Evolutionary conservation across 345 rosid genomes (phyloP), one percentile per base, ranked within the genome.

Genomic region (Lenwebbia sp.): DNA sequence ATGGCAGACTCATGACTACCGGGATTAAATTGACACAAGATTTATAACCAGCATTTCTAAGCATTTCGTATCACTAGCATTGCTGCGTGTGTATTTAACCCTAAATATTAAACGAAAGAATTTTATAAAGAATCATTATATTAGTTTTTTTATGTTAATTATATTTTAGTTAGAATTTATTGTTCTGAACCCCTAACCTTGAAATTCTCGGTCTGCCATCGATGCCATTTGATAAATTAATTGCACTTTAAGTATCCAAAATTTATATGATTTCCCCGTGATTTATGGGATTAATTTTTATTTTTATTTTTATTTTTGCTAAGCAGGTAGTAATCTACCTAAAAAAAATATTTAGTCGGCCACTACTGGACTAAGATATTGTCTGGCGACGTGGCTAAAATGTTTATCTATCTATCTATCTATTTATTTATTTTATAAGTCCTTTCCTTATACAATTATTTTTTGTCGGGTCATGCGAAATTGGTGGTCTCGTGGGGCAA

Each of bases 261-360:
- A 28, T 15, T 65, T 8, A 15, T 17, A 7, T 33, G 1, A 65
- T 65, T 65, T 30, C 25, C 44, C 23, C 13, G 23, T 8, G 21
- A 65, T 65, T 33, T 19, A 1, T 4, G 25, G 44, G 44, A 65
- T 1, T 8, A 17, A 15, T 65, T 65, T 65, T 0, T 1, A n/a
- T 7, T 28, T n/a, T 30, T 14, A 62, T n/a, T n/a, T n/a, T n/a
- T n/a, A 54, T 22, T 65, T 33, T 65, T 65, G 12, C 76, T 17
- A 22, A 65, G 44, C 23, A 65, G 76, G 76, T 65, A 15, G 44
- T 11, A 30, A 17, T 33, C 44, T 21, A 30, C 25, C 76, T 15
- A 17, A 37, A 9, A 51, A 33, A 65, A 33, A 65, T 33, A 65
- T 65, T 33, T 65, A 65, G 12, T 33, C 44, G 23, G 76, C 3